Evolutionary conservation across 768 basidiomycete species (phyloP).

Genomic region (Boletales sp.): DNA sequence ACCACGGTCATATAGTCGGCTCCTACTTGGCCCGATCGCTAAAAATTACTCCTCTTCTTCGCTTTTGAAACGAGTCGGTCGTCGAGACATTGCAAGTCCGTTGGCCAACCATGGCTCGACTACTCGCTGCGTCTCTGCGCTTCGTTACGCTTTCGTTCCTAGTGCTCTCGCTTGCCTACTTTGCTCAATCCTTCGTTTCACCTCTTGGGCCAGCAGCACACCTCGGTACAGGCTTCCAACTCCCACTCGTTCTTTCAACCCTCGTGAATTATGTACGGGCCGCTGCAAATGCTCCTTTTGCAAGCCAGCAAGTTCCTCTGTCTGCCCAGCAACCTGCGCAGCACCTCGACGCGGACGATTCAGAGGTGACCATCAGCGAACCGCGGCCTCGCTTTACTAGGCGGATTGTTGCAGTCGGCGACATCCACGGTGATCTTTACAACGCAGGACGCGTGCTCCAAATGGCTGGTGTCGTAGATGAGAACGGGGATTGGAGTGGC

Average conservation of each 20-base stretch:
- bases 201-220: constrained; percentile 31
- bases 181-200: constrained; percentile 28
- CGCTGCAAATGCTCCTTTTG: constrained; percentile 18
- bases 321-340: constrained; percentile 3
- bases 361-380: constrained; percentile 10
- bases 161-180: constrained; percentile 29
- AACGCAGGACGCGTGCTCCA: constrained; percentile 79
- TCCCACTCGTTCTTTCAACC: constrained; percentile 23
- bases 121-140: constrained; percentile 10
- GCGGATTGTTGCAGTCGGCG: constrained; percentile 85
- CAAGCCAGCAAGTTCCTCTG: constrained; percentile 11
- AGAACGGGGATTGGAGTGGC: constrained; percentile 75
- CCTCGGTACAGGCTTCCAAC: constrained; percentile 21
- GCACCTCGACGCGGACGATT: constrained; percentile 3
- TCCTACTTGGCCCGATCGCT: constrained; percentile 10
- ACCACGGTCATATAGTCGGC: constrained; percentile 14
- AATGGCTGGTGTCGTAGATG: constrained; percentile 76
- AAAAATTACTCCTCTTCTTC: neutral
- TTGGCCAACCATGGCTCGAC: constrained; percentile 21
- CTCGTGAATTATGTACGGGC: constrained; percentile 25
- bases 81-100: neutral
- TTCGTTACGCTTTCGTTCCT: constrained; percentile 23
- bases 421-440: constrained; percentile 83
- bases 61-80: constrained; percentile 4
- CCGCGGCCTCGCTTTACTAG: constrained; percentile 32